phyloP scores from a whole-genome alignment of 768 basidiomycete genomes.

The Cystofilobasidium macerans region DNA sequence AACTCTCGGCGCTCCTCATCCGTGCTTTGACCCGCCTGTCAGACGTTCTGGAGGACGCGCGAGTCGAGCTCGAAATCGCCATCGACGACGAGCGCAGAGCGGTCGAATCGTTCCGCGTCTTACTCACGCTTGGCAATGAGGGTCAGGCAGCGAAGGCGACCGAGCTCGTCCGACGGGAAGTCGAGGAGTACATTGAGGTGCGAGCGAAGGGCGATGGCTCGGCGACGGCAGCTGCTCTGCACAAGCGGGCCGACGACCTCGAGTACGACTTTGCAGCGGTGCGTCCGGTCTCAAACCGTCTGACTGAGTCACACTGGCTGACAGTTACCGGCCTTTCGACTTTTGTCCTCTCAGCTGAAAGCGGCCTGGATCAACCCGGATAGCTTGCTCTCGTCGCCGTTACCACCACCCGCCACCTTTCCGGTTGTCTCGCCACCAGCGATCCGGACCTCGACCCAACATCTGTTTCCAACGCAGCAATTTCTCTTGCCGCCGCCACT shows the following conservation, averaged over 20 bases:
- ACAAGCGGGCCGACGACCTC: slow-evolving; percentile 26
- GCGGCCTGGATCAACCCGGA: slow-evolving; percentile 4
- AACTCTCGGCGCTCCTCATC: slow-evolving; percentile 38
- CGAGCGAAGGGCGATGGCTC: slow-evolving; percentile 37
- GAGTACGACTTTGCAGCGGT: slow-evolving; percentile 2
- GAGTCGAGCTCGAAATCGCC: slow-evolving; percentile 72
- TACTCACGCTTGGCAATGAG: slow-evolving; percentile 44
- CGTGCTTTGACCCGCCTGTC: slow-evolving; percentile 53
- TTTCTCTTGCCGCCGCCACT: neutral
- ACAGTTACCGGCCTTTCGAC: neutral
- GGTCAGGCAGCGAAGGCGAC: neutral
- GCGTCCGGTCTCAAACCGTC: neutral
- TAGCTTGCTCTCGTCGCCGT: neutral
- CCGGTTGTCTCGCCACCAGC: neutral
- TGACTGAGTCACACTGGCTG: neutral
- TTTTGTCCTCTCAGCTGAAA: neutral
- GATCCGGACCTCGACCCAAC: neutral
- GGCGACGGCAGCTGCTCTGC: slow-evolving; percentile 35
- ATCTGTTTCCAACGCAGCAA: neutral
- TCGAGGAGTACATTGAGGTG: slow-evolving; percentile 10
- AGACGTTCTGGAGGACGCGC: slow-evolving; percentile 65
- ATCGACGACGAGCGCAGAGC: slow-evolving; percentile 60
- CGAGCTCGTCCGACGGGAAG: neutral
- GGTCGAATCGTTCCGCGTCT: slow-evolving; percentile 54
- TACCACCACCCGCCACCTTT: neutral